These are phyloP conservation scores for Betula pendula DNA, from an alignment of 306 rosid genomes.

Conservation along the genomic window DNA sequence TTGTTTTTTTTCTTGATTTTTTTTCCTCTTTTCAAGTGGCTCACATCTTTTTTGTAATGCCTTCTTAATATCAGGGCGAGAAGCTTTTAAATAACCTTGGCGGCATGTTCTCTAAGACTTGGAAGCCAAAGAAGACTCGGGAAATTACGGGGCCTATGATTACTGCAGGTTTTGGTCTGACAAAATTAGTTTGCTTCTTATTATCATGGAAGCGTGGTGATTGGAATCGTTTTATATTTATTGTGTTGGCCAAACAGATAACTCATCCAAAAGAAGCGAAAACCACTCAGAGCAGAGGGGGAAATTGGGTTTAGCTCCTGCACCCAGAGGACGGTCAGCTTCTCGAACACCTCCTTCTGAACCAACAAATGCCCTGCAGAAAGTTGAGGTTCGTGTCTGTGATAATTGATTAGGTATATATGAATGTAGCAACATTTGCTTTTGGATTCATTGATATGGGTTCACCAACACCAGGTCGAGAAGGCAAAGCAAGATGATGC, in stretches of 20 bases:
- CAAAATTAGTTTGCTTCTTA: background rate
- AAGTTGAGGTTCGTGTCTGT: constrained; percentile 60
- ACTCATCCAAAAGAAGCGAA: constrained; percentile 38
- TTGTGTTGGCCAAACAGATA: constrained; percentile 44
- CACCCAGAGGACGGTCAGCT: constrained; percentile 54
- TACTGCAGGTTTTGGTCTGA: constrained; percentile 60
- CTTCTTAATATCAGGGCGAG: constrained; percentile 65
- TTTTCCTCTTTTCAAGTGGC: background rate
- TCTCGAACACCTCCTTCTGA: constrained; percentile 60
- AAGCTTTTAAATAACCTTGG: constrained; percentile 92
- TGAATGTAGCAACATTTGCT: constrained; percentile 9
- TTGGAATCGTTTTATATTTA: constrained; percentile 1
- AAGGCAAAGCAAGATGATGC: constrained; percentile 87
- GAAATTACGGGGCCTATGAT: constrained; percentile 70
- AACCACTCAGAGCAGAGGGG: constrained; percentile 47
- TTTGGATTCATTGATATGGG: constrained; percentile 6
- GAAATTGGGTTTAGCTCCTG: constrained; percentile 65
- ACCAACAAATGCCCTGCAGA: constrained; percentile 48
- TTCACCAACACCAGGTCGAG: constrained; percentile 48
- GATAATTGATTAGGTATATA: constrained; percentile 5
- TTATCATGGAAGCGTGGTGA: constrained; percentile 14
- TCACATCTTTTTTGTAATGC: background rate
- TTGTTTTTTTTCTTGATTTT: background rate
- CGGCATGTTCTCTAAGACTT: constrained; percentile 83
- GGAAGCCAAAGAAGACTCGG: constrained; percentile 82